Conservation (phyloP, 768 basidiomycete genomes). For the Suillus discolor region DNA sequence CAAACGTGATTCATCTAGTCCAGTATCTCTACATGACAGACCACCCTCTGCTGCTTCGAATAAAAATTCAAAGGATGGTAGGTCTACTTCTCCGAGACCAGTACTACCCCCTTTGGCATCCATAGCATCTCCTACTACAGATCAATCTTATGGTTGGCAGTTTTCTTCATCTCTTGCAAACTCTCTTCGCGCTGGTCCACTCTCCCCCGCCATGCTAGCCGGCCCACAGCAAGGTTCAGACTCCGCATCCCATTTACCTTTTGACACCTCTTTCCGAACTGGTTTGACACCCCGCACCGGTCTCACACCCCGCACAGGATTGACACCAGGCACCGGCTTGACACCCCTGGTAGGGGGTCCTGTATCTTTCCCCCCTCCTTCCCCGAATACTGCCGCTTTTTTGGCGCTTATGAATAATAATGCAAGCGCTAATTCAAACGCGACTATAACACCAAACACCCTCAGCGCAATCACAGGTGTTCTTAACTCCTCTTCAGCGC, state of each 20-base stretch:
- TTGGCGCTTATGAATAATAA: constrained; percentile 85
- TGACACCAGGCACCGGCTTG: constrained; percentile 74
- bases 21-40: constrained; percentile 37
- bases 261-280: constrained; percentile 78
- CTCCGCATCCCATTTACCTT: constrained; percentile 43
- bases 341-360: constrained; percentile 80
- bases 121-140: constrained; percentile 59
- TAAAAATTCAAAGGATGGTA: constrained; percentile 31
- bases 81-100: constrained; percentile 55
- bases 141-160: constrained; percentile 57
- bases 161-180: constrained; percentile 64
- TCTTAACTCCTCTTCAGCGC: constrained; percentile 45
- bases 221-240: constrained; percentile 67
- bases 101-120: constrained; percentile 81
- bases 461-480: constrained; percentile 70
- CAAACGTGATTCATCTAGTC: constrained; percentile 34
- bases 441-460: constrained; percentile 64
- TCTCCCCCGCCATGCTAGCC: constrained; percentile 95
- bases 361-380: constrained; percentile 77
- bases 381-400: constrained; percentile 90
- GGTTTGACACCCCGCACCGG: constrained; percentile 88
- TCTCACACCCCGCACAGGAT: constrained; percentile 82
- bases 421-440: constrained; percentile 34
- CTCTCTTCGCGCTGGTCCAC: constrained; percentile 89
- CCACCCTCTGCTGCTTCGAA: constrained; percentile 36